Percentiles rank a stretch among this genome's conserved stretches.
Evolutionary conservation across 1,139 yeast species (phyloP).

Genomic region (Hyphopichia buzzinii): DNA sequence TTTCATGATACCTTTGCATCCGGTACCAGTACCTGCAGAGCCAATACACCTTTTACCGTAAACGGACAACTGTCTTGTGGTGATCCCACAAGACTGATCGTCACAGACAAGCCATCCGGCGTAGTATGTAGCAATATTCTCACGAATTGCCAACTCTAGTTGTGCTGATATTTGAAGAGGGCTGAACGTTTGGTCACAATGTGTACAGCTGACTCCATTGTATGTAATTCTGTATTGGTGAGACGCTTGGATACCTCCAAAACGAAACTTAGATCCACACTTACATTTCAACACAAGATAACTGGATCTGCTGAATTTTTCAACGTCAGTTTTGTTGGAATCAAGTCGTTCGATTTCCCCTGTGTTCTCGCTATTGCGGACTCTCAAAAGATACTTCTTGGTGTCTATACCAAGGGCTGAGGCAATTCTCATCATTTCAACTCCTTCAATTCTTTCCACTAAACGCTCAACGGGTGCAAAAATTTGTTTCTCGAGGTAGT

Average conservation of each 20-base stretch:
- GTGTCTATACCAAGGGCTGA: constrained; percentile 75
- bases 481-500: constrained; percentile 84
- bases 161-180: constrained; percentile 63
- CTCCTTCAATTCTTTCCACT: constrained; percentile 81
- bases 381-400: constrained; percentile 55
- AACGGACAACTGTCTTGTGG: constrained; percentile 84
- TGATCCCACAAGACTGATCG: constrained; percentile 76
- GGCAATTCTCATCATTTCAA: constrained; percentile 79
- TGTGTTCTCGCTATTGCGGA: constrained; percentile 33
- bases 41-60: constrained; percentile 87
- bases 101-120: constrained; percentile 85
- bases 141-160: constrained; percentile 67
- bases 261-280: constrained; percentile 62
- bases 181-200: constrained; percentile 54
- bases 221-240: constrained; percentile 57
- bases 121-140: constrained; percentile 73
- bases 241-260: constrained; percentile 72
- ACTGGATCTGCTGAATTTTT: constrained; percentile 70
- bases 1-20: constrained; percentile 84
- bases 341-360: constrained; percentile 75
- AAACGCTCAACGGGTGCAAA: constrained; percentile 90
- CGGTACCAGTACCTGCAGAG: constrained; percentile 55
- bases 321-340: constrained; percentile 75
- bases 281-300: constrained; percentile 58
- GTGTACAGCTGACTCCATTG: constrained; percentile 68